A percentile compares a stretch with the other conserved stretches of the same genome.
phyloP scores from a whole-genome alignment of 495 filamentous ascomycete genomes.

The Arthonia radiata region DNA sequence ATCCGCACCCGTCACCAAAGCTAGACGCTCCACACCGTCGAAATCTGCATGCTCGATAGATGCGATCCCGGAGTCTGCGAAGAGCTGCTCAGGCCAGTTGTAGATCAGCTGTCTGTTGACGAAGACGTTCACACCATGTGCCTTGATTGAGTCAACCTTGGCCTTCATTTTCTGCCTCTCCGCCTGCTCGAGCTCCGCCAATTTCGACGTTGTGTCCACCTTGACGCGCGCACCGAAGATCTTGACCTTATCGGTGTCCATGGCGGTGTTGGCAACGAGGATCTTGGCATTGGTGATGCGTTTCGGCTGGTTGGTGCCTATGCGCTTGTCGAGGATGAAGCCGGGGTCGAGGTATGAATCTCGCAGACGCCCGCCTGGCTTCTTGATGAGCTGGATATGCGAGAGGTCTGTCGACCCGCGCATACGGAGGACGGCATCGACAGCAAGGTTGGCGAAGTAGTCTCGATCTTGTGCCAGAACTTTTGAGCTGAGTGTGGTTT shows the following conservation, averaged over 20 bases:
- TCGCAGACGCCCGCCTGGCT: slow-evolving; percentile 86
- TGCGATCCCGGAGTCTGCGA: slow-evolving; percentile 90
- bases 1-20: slow-evolving; percentile 87
- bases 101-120: slow-evolving; percentile 98
- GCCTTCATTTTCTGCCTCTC: slow-evolving; percentile 98
- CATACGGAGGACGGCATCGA: slow-evolving; percentile 73
- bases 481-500: slow-evolving; percentile 95
- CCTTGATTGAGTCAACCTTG: slow-evolving; percentile 96
- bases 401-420: slow-evolving; percentile 84
- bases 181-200: slow-evolving; percentile 90
- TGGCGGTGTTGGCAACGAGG: slow-evolving; percentile 86
- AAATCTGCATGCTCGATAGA: slow-evolving; percentile 99
- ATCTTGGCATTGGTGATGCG: slow-evolving; percentile 95
- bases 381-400: slow-evolving; percentile 98
- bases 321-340: slow-evolving; percentile 96
- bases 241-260: slow-evolving; percentile 99
- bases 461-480: slow-evolving; percentile 82
- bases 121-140: slow-evolving; percentile 98
- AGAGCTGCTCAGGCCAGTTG: slow-evolving; percentile 99
- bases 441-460: slow-evolving; percentile 77
- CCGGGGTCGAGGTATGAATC: slow-evolving; percentile 96
- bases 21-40: slow-evolving; percentile 85
- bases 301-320: slow-evolving; percentile 96
- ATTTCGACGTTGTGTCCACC: slow-evolving; percentile 80
- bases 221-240: slow-evolving; percentile 94